Evolutionary conservation across 768 basidiomycete genomes (phyloP).

Genomic region (Auricularia sp.): DNA sequence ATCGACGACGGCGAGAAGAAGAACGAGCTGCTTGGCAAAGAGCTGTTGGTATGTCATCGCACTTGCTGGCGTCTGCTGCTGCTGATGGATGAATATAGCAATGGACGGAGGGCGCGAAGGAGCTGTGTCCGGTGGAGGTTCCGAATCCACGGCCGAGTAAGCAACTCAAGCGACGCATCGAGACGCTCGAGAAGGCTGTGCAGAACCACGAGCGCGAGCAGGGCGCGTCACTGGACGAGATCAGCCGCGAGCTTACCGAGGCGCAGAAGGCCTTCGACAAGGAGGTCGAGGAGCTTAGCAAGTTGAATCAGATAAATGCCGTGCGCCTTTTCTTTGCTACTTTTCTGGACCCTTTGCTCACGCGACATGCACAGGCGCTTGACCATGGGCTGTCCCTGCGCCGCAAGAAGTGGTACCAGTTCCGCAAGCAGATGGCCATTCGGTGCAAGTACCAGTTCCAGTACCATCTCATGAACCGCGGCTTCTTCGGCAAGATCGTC

Average conservation of each 20-base stretch:
- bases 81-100: conserved; percentile 24
- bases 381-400: conserved; percentile 56
- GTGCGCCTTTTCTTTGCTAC: conserved; percentile 23
- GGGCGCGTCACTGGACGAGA: conserved; percentile 67
- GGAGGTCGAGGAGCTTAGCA: conserved; percentile 51
- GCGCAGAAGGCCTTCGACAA: conserved; percentile 48
- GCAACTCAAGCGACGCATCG: conserved; percentile 44
- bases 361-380: conserved; percentile 39
- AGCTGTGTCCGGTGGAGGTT: conserved; percentile 45
- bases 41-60: conserved; percentile 43
- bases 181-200: conserved; percentile 54
- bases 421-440: conserved; percentile 80
- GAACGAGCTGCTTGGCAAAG: conserved; percentile 43
- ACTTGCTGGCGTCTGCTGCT: background rate
- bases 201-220: conserved; percentile 61
- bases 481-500: conserved; percentile 79
- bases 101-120: conserved; percentile 54
- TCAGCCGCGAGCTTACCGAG: conserved; percentile 60
- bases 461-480: conserved; percentile 72
- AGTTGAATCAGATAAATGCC: conserved; percentile 55
- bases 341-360: background rate
- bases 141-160: conserved; percentile 3
- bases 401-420: conserved; percentile 70
- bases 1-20: conserved; percentile 37
- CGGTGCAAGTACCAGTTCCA: conserved; percentile 78